Conservation (phyloP, 306 rosid species). For the Corylus avellana region DNA sequence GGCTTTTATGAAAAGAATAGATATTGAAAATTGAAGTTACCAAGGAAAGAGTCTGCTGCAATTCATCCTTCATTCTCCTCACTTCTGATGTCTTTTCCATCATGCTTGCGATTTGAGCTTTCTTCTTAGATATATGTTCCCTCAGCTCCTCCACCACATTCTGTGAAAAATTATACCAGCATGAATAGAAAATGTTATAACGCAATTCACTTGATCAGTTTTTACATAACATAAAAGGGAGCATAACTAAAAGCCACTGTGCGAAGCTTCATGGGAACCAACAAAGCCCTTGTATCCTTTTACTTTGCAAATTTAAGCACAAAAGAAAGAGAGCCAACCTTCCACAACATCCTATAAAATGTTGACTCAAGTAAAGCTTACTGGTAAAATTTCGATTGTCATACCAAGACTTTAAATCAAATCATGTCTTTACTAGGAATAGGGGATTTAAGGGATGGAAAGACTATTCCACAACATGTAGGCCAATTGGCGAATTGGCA, state of each 20-base stretch:
- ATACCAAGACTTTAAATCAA: too few relatives aligned
- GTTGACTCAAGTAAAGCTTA: not conserved
- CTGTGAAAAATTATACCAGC: slow-evolving; percentile 38
- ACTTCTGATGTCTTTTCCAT: slow-evolving; percentile 67
- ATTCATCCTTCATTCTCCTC: slow-evolving; percentile 60
- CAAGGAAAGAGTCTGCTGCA: slow-evolving; percentile 57
- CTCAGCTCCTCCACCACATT: slow-evolving; percentile 44
- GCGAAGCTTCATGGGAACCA: too few relatives aligned
- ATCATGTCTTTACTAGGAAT: too few relatives aligned
- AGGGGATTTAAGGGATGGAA: too few relatives aligned
- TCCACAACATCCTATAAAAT: slow-evolving; percentile 11
- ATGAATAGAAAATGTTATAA: not conserved
- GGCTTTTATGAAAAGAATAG: slow-evolving; percentile 17
- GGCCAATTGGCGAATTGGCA: too few relatives aligned
- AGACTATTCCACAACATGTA: too few relatives aligned
- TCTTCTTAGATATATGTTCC: slow-evolving; percentile 49
- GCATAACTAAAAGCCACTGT: not conserved
- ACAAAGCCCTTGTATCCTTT: too few relatives aligned
- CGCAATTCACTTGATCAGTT: not conserved
- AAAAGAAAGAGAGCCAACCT: slow-evolving; percentile 4
- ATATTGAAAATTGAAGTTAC: slow-evolving; percentile 43
- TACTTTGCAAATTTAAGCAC: too few relatives aligned
- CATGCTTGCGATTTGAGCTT: slow-evolving; percentile 55
- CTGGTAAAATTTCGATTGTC: too few relatives aligned
- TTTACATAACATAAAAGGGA: not conserved